Conservation (phyloP, 106 monocot genomes). For the Alisma plantagoaquatica region DNA sequence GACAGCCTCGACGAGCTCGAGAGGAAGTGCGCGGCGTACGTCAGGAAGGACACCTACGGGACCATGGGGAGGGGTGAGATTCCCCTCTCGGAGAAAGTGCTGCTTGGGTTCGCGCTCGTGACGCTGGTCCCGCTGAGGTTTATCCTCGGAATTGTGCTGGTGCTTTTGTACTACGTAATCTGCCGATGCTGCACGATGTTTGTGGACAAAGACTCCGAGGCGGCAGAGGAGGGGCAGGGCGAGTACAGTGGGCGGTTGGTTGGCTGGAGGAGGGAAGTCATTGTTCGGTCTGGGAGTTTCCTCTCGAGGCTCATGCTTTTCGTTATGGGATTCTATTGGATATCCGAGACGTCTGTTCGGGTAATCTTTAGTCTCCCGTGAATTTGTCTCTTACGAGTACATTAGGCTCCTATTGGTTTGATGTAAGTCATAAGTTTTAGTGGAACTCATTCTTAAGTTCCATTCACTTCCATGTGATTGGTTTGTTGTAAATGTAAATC, state of each 20-base stretch:
- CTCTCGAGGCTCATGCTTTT: conserved; percentile 60
- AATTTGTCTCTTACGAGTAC: too few relatives aligned
- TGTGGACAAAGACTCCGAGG: conserved; percentile 41
- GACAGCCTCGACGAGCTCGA: conserved; percentile 47
- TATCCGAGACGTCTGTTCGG: conserved; percentile 22
- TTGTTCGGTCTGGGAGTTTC: conserved; percentile 46
- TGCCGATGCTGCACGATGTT: conserved; percentile 80
- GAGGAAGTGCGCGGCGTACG: conserved; percentile 57
- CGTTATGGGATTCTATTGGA: conserved; percentile 74
- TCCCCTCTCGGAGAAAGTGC: conserved; percentile 38
- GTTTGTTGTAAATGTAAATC: too few relatives aligned
- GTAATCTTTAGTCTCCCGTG: too few relatives aligned
- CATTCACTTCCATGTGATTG: too few relatives aligned
- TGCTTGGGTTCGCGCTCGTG: conserved; percentile 43
- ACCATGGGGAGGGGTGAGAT: conserved; percentile 57
- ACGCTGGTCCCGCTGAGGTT: conserved; percentile 73
- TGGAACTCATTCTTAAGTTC: too few relatives aligned
- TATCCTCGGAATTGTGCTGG: conserved; percentile 31
- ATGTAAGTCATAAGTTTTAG: too few relatives aligned
- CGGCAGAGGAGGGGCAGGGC: conserved; percentile 45
- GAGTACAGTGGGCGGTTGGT: too few relatives aligned
- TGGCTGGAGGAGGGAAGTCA: conserved; percentile 65
- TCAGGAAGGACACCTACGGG: conserved; percentile 54
- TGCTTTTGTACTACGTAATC: conserved; percentile 61
- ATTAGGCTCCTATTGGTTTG: too few relatives aligned